These are phyloP conservation scores for Citropsis articulata DNA, from an alignment of 345 rosid species.

Conservation along the genomic window DNA sequence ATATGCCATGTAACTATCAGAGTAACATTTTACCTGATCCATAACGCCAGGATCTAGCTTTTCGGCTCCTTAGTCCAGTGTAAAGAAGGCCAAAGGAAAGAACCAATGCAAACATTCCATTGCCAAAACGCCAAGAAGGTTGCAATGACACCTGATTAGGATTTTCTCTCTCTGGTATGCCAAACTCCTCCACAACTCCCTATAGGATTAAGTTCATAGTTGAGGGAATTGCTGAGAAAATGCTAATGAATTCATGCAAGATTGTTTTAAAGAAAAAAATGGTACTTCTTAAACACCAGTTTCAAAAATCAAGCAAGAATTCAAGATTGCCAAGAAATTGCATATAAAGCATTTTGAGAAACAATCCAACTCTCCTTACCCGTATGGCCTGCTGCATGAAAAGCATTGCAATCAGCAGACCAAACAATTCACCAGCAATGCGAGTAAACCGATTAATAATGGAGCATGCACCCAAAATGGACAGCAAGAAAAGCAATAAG, in stretches of 20 bases:
- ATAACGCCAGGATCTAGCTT: constrained; percentile 60
- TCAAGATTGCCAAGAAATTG: neutral
- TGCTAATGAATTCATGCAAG: neutral
- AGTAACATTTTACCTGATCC: constrained; percentile 41
- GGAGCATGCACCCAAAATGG: constrained; percentile 63
- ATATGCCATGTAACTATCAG: neutral
- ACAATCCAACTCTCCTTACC: constrained; percentile 22
- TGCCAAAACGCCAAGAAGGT: constrained; percentile 55
- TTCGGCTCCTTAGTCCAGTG: constrained; percentile 57
- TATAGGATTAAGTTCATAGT: constrained; percentile 17
- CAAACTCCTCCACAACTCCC: constrained; percentile 64
- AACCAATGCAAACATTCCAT: constrained; percentile 68
- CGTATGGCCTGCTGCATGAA: constrained; percentile 66
- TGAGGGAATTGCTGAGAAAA: neutral
- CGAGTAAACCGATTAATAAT: constrained; percentile 65
- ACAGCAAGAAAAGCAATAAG: constrained; percentile 50
- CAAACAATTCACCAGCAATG: constrained; percentile 62
- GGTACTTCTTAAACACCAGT: neutral
- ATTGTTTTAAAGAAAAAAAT: neutral
- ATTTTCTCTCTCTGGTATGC: constrained; percentile 51
- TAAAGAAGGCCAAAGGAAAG: constrained; percentile 58
- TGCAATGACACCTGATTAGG: constrained; percentile 38
- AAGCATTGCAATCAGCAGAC: constrained; percentile 65
- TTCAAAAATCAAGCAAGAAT: neutral
- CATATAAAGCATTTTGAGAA: constrained; percentile 3